Conservation (phyloP, 1,284 basidiomycete genomes). For the Boletus semigastroideus region DNA sequence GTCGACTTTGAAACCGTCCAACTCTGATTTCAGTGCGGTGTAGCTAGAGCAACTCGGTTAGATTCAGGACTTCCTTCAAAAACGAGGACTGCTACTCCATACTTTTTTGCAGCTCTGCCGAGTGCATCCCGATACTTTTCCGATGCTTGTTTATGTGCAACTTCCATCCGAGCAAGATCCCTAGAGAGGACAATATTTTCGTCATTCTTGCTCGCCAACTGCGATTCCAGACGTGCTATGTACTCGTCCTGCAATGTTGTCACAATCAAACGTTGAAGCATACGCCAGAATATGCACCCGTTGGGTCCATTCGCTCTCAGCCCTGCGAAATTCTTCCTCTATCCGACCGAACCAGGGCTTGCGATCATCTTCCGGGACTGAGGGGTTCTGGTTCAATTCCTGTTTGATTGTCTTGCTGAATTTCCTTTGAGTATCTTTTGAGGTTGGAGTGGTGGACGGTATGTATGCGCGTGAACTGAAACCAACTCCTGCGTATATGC, state of each 20-base stretch:
- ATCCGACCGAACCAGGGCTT: slow-evolving; percentile 1
- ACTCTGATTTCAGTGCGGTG: slow-evolving; percentile 24
- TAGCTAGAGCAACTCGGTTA: slow-evolving; percentile 15
- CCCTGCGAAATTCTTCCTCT: background rate
- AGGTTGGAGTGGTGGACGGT: background rate
- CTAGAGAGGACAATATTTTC: slow-evolving; percentile 15
- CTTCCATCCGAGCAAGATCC: slow-evolving; percentile 16
- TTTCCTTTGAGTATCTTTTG: slow-evolving; percentile 8
- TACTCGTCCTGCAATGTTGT: slow-evolving; percentile 14
- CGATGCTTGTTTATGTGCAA: slow-evolving; percentile 14
- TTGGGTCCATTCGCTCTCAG: slow-evolving; percentile 12
- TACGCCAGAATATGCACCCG: slow-evolving; percentile 8
- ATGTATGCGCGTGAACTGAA: slow-evolving; percentile 2
- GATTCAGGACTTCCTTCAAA: background rate
- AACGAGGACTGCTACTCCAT: background rate
- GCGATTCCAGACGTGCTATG: slow-evolving; percentile 20
- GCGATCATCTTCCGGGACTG: background rate
- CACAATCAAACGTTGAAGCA: background rate
- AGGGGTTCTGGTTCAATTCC: slow-evolving; percentile 4
- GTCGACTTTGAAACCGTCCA: slow-evolving; percentile 23
- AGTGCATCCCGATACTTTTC: slow-evolving; percentile 23
- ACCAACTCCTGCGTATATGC: slow-evolving; percentile 18
- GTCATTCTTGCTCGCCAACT: slow-evolving; percentile 19
- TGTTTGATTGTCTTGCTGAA: slow-evolving; percentile 6
- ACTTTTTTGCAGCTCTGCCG: slow-evolving; percentile 21